phyloP scores from a whole-genome alignment of 1,284 basidiomycete genomes.

The Trichosporon sp. region DNA sequence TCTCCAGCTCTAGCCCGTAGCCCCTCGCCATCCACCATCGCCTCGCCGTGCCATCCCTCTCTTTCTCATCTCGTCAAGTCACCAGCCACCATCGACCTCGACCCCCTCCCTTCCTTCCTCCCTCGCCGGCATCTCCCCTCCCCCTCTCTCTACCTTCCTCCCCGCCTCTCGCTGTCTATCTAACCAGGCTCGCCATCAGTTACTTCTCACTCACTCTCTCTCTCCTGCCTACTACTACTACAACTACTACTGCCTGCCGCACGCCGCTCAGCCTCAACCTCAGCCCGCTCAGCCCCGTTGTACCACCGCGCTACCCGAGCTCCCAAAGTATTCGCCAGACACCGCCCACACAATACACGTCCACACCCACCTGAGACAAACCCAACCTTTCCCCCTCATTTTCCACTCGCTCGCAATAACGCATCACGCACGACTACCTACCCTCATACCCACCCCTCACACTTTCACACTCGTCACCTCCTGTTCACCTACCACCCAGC shows the following conservation, averaged over 20 bases:
- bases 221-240: background rate
- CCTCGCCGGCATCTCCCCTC: too few relatives aligned
- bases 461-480: background rate
- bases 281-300: background rate
- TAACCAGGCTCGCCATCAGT: background rate
- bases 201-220: background rate
- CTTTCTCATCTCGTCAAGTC: conserved; percentile 1
- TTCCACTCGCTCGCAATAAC: background rate
- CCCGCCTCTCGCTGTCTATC: background rate
- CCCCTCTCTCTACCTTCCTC: background rate
- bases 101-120: too few relatives aligned
- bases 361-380: background rate
- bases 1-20: background rate
- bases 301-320: background rate
- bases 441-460: background rate
- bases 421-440: background rate
- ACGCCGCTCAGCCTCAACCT: background rate
- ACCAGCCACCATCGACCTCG: too few relatives aligned
- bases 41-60: background rate
- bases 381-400: background rate
- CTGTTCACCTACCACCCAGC: background rate
- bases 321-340: background rate
- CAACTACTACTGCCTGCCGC: too few relatives aligned
- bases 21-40: background rate
- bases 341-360: background rate